These are phyloP conservation scores for Marasmius sp. DNA, from an alignment of 1,284 basidiomycete species.

Conservation along the genomic window DNA sequence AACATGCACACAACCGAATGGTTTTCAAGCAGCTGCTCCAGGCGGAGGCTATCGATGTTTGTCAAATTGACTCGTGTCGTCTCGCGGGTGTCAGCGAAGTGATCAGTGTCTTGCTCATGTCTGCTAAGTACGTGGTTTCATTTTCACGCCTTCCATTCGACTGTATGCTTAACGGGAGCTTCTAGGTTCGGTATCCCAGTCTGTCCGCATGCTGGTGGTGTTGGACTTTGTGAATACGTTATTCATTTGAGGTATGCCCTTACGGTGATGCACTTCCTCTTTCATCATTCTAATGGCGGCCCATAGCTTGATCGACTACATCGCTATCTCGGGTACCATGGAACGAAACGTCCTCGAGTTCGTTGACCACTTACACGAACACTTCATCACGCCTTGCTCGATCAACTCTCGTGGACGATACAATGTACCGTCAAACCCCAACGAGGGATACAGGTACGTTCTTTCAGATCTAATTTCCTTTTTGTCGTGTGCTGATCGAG, in stretches of 20 bases:
- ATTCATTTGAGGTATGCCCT: slow-evolving; percentile 69
- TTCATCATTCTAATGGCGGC: neutral
- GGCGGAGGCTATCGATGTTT: slow-evolving; percentile 93
- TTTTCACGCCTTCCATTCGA: slow-evolving; percentile 1
- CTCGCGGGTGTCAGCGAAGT: slow-evolving; percentile 94
- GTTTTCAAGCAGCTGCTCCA: slow-evolving; percentile 97
- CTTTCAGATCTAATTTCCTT: neutral
- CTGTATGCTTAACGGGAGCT: neutral
- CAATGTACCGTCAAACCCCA: slow-evolving; percentile 69
- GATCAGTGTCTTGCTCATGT: slow-evolving; percentile 90
- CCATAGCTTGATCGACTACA: slow-evolving; percentile 84
- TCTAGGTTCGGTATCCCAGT: slow-evolving; percentile 80
- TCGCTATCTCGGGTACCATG: slow-evolving; percentile 87
- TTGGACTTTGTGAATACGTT: slow-evolving; percentile 93
- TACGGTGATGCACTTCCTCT: neutral
- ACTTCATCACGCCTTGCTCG: slow-evolving; percentile 87
- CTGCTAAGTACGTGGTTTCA: slow-evolving; percentile 75
- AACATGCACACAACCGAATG: slow-evolving; percentile 95
- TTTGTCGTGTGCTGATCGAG: neutral
- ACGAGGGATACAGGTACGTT: slow-evolving; percentile 79
- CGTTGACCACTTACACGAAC: slow-evolving; percentile 90
- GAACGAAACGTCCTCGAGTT: slow-evolving; percentile 92
- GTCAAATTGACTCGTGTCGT: slow-evolving; percentile 93
- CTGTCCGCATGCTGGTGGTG: slow-evolving; percentile 94
- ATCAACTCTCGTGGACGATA: slow-evolving; percentile 88